Evolutionary conservation across 192 early-diverging fungal genomes (phyloP), one percentile per base, ranked within the genome.

Genomic region (Podila minutissima): DNA sequence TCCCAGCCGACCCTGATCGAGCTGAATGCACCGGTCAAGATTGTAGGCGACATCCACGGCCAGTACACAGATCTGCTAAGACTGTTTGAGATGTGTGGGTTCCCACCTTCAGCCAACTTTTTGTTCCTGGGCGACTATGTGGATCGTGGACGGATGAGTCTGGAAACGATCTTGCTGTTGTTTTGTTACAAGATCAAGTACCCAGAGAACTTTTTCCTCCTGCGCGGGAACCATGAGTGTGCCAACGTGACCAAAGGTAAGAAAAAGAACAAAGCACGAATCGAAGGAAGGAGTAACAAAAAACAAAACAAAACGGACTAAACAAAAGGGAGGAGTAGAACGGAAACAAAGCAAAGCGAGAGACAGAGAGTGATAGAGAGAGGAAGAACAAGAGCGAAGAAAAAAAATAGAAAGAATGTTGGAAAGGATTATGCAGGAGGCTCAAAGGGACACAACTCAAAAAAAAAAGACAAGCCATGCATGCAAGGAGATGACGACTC

Each of bases 121-220:
- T 83, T 97, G 59, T 98, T 97, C 69, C 59, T 98, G 33, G 95
- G 96, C 19, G 97, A 99, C 83, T 99, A 99, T 85, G 97, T 99
- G 3, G 97, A 99, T 85, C 92, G 97, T 61, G 97, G 97, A 57
- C 97, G 96, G 84, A 94, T 96, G 86, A 93, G 91, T 71, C 88
- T 99, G 33, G 97, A 98, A 82, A 99, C 95, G 10, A 96, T 99
- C 70, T 83, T 96, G 48, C 84, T 99, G 69, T 88, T 99, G 62
- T 90, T 99, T 58, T 95, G 94, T 82, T 99, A 95, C 89, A 99
- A 99, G 85, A 93, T 98, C 82, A 97, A 98, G 82, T 96, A 94
- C 74, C 95, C 95, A 0, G 96, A 97, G 74, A 98, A 97, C 84
- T 98, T 98, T 83, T 98, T 98, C 72, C 79, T 98, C 32, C 73